These are phyloP conservation scores for Aspergillaceae sp. DNA, from an alignment of 2,329 filamentous ascomycete genomes.

Conservation along the genomic window DNA sequence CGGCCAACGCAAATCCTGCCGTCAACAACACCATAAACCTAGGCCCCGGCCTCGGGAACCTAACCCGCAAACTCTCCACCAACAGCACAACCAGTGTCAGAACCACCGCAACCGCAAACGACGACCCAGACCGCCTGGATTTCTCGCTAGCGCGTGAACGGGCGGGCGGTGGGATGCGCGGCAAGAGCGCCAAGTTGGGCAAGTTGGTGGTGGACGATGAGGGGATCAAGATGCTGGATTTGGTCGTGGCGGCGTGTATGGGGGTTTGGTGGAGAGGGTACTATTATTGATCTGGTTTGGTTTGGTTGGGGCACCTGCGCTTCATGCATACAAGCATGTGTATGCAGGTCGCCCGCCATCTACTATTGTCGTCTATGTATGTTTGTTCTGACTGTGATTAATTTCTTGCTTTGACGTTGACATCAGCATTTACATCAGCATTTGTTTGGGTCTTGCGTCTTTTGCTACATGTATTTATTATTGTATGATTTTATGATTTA, in stretches of 20 bases:
- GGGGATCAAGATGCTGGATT: constrained; percentile 89
- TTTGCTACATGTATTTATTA: no score
- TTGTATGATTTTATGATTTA: no score
- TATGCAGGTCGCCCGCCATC: no score
- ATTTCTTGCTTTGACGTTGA: no score
- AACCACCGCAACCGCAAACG: constrained; percentile 11
- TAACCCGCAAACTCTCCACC: constrained; percentile 22
- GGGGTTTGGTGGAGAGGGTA: constrained; percentile 90
- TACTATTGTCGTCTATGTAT: no score
- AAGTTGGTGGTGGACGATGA: constrained; percentile 86
- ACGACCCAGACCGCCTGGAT: constrained; percentile 47
- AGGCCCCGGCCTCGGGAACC: neutral
- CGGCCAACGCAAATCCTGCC: neutral
- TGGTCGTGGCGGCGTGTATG: constrained; percentile 84
- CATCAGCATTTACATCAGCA: no score
- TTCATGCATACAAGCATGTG: neutral
- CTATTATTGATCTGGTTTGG: constrained; percentile 28
- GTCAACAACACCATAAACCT: no score
- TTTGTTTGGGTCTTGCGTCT: no score
- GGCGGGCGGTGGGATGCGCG: constrained; percentile 76
- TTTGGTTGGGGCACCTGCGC: constrained; percentile 1
- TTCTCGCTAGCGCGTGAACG: constrained; percentile 70
- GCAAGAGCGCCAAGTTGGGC: constrained; percentile 82
- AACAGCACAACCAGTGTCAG: constrained; percentile 20
- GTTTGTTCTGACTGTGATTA: no score